Percentiles rank a stretch among this genome's conserved stretches.
These are phyloP conservation scores for Lolium multiflorum DNA, from an alignment of 176 grass and related monocot genomes.

Conservation along the genomic window DNA sequence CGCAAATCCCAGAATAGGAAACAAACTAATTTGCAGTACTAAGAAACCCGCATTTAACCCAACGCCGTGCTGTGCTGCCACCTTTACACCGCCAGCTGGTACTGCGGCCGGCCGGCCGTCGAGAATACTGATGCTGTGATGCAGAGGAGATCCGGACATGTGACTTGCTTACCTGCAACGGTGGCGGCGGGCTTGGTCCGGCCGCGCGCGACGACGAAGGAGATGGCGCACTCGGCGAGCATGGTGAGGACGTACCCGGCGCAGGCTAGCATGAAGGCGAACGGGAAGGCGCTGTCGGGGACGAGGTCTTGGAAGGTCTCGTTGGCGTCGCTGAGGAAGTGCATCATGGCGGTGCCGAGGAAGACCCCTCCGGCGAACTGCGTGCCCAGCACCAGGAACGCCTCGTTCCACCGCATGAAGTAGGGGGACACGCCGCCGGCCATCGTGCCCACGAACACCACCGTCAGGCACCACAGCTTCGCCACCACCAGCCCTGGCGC, in stretches of 20 bases:
- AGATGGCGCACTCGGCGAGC: conserved; percentile 74
- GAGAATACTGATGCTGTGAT: not conserved
- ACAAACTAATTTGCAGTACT: too few relatives aligned
- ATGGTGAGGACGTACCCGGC: conserved; percentile 71
- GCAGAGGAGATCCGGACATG: not conserved
- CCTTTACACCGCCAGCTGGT: conserved; percentile 7
- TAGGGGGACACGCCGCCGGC: conserved; percentile 80
- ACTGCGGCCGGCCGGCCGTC: not conserved
- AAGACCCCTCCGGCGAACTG: conserved; percentile 95
- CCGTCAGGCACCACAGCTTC: conserved; percentile 80
- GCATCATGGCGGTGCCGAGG: conserved; percentile 89
- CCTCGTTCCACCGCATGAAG: conserved; percentile 91
- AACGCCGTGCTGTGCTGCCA: not conserved
- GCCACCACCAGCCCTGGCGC: conserved; percentile 64
- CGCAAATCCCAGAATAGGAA: too few relatives aligned
- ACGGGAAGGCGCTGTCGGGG: conserved; percentile 63
- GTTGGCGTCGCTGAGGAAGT: conserved; percentile 89
- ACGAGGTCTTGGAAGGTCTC: conserved; percentile 75
- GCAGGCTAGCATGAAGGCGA: conserved; percentile 88
- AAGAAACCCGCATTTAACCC: conserved; percentile 4
- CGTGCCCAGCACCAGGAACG: conserved; percentile 76
- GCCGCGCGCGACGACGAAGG: conserved; percentile 61
- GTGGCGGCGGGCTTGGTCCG: not conserved
- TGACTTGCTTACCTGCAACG: conserved; percentile 37
- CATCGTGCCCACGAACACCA: conserved; percentile 74